Evolutionary conservation across 352 stramenopile species (phyloP).

Genomic region (Globisporangium perplexum): DNA sequence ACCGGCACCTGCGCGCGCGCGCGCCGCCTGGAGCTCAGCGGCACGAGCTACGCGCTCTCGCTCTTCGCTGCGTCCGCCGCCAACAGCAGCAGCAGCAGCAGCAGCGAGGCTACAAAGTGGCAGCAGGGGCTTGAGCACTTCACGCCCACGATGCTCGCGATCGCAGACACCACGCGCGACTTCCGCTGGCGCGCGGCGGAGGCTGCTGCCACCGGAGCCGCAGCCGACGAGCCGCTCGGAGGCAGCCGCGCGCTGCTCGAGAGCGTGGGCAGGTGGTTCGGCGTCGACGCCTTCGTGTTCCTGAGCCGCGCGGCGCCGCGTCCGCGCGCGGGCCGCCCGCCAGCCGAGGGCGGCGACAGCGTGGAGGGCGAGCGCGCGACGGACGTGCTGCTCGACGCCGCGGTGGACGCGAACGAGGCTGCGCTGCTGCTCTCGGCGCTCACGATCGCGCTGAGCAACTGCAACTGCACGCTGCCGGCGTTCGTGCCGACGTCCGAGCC

Average conservation of each 20-base stretch:
- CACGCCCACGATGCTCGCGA: slow-evolving; percentile 70
- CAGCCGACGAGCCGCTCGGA: slow-evolving; percentile 7
- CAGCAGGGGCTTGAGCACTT: slow-evolving; percentile 67
- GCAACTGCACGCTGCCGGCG: slow-evolving; percentile 74
- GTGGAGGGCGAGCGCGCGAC: too few relatives aligned
- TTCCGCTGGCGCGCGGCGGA: slow-evolving; percentile 23
- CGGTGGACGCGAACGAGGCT: slow-evolving; percentile 60
- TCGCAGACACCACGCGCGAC: slow-evolving; percentile 45
- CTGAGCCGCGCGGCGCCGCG: slow-evolving; percentile 31
- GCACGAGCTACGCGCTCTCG: not conserved
- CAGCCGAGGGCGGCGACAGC: not conserved
- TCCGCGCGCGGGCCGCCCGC: too few relatives aligned
- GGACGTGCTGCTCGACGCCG: slow-evolving; percentile 12
- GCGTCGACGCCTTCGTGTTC: slow-evolving; percentile 63
- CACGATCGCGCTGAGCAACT: slow-evolving; percentile 69
- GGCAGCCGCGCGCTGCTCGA: slow-evolving; percentile 23
- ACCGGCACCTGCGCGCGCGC: slow-evolving; percentile 6
- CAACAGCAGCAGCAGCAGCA: not conserved
- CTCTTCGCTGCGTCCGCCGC: not conserved
- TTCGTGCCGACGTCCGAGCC: slow-evolving; percentile 64
- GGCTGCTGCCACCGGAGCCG: too few relatives aligned
- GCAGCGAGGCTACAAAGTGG: slow-evolving; percentile 27
- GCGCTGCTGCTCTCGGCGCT: slow-evolving; percentile 63
- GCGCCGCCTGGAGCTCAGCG: not conserved
- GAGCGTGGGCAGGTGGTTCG: slow-evolving; percentile 61